Percentiles rank a stretch among this genome's conserved stretches.
Evolutionary conservation across 2,329 filamentous ascomycete genomes (phyloP).

Genomic region (Exserohilum rostratum): DNA sequence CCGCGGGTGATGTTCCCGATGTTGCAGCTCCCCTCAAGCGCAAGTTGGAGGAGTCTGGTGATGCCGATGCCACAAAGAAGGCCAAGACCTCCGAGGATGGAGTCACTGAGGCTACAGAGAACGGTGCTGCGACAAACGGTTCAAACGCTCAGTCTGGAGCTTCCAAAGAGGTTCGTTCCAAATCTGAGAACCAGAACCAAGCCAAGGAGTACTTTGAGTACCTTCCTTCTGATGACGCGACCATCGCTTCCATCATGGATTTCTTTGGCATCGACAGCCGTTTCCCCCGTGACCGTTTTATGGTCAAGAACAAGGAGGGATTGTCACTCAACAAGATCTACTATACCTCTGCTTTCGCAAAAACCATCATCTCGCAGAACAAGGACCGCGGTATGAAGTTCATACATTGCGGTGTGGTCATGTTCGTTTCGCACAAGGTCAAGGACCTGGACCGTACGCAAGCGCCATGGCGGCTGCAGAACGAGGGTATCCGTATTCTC

Average conservation of each 20-base stretch:
- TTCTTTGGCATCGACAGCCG: slow-evolving; percentile 86
- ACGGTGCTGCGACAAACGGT: slow-evolving; percentile 22
- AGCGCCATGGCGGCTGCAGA: slow-evolving; percentile 91
- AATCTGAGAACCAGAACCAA: slow-evolving; percentile 56
- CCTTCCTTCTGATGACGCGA: slow-evolving; percentile 73
- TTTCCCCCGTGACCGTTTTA: slow-evolving; percentile 89
- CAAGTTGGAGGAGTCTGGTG: slow-evolving; percentile 47
- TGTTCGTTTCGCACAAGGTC: slow-evolving; percentile 73
- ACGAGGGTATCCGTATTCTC: slow-evolving; percentile 88
- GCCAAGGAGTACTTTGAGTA: slow-evolving; percentile 94
- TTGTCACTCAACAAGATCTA: slow-evolving; percentile 94
- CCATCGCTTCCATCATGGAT: slow-evolving; percentile 75
- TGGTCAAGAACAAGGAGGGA: slow-evolving; percentile 92
- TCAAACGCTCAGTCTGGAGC: slow-evolving; percentile 7
- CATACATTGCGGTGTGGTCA: slow-evolving; percentile 95
- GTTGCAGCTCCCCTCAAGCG: slow-evolving; percentile 44
- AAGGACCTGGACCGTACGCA: slow-evolving; percentile 97
- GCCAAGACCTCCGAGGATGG: slow-evolving; percentile 39
- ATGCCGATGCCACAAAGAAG: slow-evolving; percentile 38
- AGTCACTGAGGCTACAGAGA: slow-evolving; percentile 17
- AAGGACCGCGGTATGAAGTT: slow-evolving; percentile 93
- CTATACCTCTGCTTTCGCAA: slow-evolving; percentile 85
- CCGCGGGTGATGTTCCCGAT: slow-evolving; percentile 17
- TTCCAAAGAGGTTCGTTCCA: slow-evolving; percentile 37
- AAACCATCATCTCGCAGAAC: slow-evolving; percentile 84